Evolutionary conservation across 169 alveolate species (phyloP).

Genomic region (Cryptosporidium xiaoi): DNA sequence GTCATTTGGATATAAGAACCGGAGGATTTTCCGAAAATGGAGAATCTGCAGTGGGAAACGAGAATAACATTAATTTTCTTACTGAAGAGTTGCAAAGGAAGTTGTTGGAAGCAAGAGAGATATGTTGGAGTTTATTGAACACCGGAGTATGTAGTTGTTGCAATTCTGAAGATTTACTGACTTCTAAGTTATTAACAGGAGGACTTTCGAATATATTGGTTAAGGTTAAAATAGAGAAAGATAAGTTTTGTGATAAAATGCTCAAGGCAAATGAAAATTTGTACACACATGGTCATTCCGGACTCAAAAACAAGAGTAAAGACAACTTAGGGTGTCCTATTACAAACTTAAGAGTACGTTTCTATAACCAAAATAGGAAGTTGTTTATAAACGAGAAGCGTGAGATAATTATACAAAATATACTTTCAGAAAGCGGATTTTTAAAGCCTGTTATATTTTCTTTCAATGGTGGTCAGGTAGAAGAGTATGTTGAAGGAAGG

Average conservation of each 20-base stretch:
- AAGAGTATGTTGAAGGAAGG: slow-evolving; percentile 50
- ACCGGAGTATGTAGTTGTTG: slow-evolving; percentile 66
- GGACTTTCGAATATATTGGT: slow-evolving; percentile 60
- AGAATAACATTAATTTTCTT: not conserved
- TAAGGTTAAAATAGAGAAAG: slow-evolving; percentile 3
- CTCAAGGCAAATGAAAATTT: not conserved
- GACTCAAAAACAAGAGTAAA: too few species aligned
- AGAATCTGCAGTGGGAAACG: too few species aligned
- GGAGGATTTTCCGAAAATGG: too few species aligned
- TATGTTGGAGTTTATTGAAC: slow-evolving; percentile 28
- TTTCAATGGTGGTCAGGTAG: slow-evolving; percentile 67
- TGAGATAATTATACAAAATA: slow-evolving; percentile 27
- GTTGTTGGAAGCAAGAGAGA: slow-evolving; percentile 20
- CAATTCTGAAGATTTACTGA: not conserved
- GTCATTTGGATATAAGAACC: too few species aligned
- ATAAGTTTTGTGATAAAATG: slow-evolving; percentile 48
- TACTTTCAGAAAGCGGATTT: slow-evolving; percentile 47
- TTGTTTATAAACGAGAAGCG: slow-evolving; percentile 60
- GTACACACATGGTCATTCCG: too few species aligned
- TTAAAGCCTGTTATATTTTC: slow-evolving; percentile 25
- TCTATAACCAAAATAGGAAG: slow-evolving; percentile 36
- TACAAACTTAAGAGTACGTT: slow-evolving; percentile 19
- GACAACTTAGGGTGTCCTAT: not conserved
- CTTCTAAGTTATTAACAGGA: slow-evolving; percentile 32
- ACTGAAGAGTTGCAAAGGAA: not conserved